Percentiles rank a stretch among this genome's conserved stretches.
Evolutionary conservation across 768 basidiomycete genomes (phyloP).

Genomic region (Russula vinacea): DNA sequence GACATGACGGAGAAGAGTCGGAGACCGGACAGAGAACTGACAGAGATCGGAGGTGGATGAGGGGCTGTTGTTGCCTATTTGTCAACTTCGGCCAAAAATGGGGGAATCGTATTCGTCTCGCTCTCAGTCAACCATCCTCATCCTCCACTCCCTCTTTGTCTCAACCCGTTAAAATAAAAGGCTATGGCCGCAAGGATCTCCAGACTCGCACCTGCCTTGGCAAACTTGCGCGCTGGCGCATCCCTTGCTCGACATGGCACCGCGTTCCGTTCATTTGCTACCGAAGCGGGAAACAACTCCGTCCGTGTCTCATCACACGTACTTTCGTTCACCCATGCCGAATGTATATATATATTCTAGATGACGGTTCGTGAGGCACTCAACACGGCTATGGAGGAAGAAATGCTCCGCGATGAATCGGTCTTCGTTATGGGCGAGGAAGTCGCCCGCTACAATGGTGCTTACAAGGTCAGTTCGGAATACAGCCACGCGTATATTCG

Average conservation of each 20-base stretch:
- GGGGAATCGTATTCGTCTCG: not conserved
- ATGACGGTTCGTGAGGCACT: conserved; percentile 99
- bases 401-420: conserved; percentile 93
- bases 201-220: conserved; percentile 54
- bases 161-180: conserved; percentile 32
- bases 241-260: conserved; percentile 44
- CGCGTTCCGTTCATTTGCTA: conserved; percentile 60
- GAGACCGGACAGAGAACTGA: not conserved
- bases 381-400: conserved; percentile 98
- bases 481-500: not conserved
- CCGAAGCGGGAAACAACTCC: conserved; percentile 48
- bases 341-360: conserved; percentile 40
- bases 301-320: conserved; percentile 45
- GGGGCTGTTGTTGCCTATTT: conserved; percentile 21
- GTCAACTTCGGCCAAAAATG: conserved; percentile 18
- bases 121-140: conserved; percentile 1
- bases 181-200: conserved; percentile 63
- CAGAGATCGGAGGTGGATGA: conserved; percentile 5
- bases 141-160: conserved; percentile 35
- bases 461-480: conserved; percentile 70
- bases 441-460: conserved; percentile 97
- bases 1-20: conserved; percentile 30
- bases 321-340: conserved; percentile 28
- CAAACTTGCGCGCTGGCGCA: conserved; percentile 43
- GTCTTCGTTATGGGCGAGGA: conserved; percentile 98